Conservation (phyloP, 441 rosid genomes). For the Raphanus hybrid region DNA sequence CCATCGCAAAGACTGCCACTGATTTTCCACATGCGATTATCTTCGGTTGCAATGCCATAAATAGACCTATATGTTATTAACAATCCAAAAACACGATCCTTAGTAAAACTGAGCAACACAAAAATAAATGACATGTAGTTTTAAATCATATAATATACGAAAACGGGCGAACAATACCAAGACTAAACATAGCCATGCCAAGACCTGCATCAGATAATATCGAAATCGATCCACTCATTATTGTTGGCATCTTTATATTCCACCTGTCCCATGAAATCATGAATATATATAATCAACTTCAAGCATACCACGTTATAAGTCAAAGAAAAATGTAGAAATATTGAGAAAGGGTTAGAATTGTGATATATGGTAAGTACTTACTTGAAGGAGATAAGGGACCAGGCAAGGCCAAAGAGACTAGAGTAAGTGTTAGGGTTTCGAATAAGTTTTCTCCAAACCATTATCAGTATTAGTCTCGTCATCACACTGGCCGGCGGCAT, state of each 20-base stretch:
- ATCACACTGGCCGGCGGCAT: slow-evolving; percentile 98
- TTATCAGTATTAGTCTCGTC: slow-evolving; percentile 77
- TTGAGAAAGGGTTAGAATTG: not conserved
- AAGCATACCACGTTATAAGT: not conserved
- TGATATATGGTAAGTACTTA: slow-evolving; percentile 26
- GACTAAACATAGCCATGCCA: slow-evolving; percentile 96
- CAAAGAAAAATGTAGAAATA: not conserved
- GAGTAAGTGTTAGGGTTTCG: slow-evolving; percentile 95
- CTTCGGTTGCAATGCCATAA: slow-evolving; percentile 94
- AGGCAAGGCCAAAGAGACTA: slow-evolving; percentile 77
- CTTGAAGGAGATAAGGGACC: slow-evolving; percentile 90
- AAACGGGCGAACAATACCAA: slow-evolving; percentile 46
- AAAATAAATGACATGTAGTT: not conserved
- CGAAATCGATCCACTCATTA: slow-evolving; percentile 73
- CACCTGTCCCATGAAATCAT: slow-evolving; percentile 50
- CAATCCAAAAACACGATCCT: not conserved
- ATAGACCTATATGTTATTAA: slow-evolving; percentile 55
- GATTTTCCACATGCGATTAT: slow-evolving; percentile 88
- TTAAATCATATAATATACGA: not conserved
- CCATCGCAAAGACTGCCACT: slow-evolving; percentile 90
- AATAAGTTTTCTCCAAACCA: slow-evolving; percentile 95
- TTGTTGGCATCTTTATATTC: slow-evolving; percentile 80
- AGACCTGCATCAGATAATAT: slow-evolving; percentile 87
- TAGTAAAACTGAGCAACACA: not conserved
- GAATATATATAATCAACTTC: not conserved